These are phyloP conservation scores for Candida koratica DNA, from an alignment of 805 yeast genomes.

Conservation along the genomic window DNA sequence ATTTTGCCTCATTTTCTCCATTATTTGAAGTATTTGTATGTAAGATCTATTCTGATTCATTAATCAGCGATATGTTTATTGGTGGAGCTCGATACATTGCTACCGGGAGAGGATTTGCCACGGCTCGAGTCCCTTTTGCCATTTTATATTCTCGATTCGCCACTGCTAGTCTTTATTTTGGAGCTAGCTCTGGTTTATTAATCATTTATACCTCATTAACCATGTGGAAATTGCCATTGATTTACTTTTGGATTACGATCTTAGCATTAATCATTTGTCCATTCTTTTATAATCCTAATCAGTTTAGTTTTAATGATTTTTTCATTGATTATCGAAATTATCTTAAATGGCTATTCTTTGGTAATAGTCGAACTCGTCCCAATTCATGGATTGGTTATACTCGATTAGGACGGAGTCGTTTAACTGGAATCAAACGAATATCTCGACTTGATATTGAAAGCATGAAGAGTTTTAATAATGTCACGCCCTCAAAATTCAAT, in stretches of 20 bases:
- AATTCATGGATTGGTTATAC: conserved; percentile 47
- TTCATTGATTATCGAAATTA: conserved; percentile 63
- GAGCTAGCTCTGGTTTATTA: conserved; percentile 48
- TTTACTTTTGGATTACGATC: conserved; percentile 73
- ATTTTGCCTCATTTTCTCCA: conserved; percentile 68
- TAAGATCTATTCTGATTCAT: conserved; percentile 70
- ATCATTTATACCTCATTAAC: conserved; percentile 55
- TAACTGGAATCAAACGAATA: conserved; percentile 51
- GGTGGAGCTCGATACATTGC: conserved; percentile 88
- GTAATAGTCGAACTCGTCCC: conserved; percentile 40
- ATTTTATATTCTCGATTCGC: conserved; percentile 75
- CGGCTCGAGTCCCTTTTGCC: conserved; percentile 73
- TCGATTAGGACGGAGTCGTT: conserved; percentile 48
- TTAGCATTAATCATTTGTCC: conserved; percentile 67
- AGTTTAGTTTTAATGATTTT: conserved; percentile 64
- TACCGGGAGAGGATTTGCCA: conserved; percentile 85
- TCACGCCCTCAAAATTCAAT: conserved; percentile 47
- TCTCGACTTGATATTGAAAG: conserved; percentile 36
- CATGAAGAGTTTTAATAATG: conserved; percentile 32
- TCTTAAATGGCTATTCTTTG: conserved; percentile 49
- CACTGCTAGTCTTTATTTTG: conserved; percentile 60
- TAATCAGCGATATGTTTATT: conserved; percentile 65
- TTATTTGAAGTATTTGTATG: conserved; percentile 81
- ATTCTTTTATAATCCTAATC: conserved; percentile 73
- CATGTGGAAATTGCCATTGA: conserved; percentile 56